These are phyloP conservation scores for Capillidium heterosporum DNA, from an alignment of 371 early-diverging fungal genomes.

Conservation along the genomic window DNA sequence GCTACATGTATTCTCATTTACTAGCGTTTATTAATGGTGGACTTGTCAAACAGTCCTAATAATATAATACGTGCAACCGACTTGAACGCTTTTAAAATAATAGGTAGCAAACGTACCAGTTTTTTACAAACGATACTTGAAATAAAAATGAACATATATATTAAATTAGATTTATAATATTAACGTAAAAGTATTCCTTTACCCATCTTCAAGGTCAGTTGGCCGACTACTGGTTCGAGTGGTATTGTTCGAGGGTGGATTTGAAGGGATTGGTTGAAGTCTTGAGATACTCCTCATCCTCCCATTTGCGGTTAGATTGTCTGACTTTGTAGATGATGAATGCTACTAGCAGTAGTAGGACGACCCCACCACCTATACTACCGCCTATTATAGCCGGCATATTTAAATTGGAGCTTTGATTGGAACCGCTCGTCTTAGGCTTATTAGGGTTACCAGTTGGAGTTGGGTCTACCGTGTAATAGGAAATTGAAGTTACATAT, in stretches of 20 bases:
- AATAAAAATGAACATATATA: no score
- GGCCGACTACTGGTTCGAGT: neutral
- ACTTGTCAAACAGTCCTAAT: no score
- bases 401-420: neutral
- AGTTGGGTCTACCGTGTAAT: neutral
- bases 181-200: no score
- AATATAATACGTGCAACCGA: no score
- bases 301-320: slow-evolving; percentile 3
- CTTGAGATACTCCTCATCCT: slow-evolving; percentile 4
- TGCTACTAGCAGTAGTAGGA: neutral
- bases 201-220: no score
- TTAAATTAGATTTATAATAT: no score
- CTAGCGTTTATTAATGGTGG: no score
- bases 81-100: no score
- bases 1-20: no score
- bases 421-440: neutral
- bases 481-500: neutral
- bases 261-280: slow-evolving; percentile 1
- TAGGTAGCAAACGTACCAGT: no score
- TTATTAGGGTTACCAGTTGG: neutral
- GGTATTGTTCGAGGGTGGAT: slow-evolving; percentile 5
- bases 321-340: slow-evolving; percentile 1
- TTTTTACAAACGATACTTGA: no score
- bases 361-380: neutral
- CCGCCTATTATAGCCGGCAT: slow-evolving; percentile 1